Percentiles rank a stretch among this genome's conserved stretches.
Evolutionary conservation across 345 rosid genomes (phyloP).

Genomic region (Eucalyptus globulus): DNA sequence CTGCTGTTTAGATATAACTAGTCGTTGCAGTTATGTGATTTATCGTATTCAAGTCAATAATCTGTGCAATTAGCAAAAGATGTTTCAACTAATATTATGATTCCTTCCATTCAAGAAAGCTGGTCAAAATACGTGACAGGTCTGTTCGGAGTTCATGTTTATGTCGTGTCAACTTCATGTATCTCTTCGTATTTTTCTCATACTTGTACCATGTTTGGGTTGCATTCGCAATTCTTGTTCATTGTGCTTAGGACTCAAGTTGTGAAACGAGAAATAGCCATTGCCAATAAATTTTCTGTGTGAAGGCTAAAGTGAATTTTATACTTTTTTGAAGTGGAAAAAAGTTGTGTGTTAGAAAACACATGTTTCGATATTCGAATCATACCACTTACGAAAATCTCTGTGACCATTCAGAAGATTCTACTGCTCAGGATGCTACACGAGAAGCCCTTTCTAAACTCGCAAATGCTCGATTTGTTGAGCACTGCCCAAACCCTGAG

Average conservation of each 20-base stretch:
- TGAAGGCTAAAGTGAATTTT: neutral
- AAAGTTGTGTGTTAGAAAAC: neutral
- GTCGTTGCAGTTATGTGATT: neutral
- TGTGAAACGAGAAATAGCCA: neutral
- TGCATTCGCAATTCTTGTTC: neutral
- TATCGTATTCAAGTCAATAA: neutral
- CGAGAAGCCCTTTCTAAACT: conserved; percentile 40
- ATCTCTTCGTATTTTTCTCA: neutral
- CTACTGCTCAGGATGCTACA: conserved; percentile 16
- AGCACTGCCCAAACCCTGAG: conserved; percentile 71
- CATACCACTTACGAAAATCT: neutral
- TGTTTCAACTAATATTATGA: neutral
- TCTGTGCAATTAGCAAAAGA: neutral
- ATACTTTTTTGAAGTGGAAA: neutral
- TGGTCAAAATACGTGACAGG: neutral
- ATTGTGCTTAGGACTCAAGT: neutral
- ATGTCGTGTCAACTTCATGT: neutral
- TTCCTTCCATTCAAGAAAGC: neutral
- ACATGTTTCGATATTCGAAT: neutral
- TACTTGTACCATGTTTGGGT: neutral
- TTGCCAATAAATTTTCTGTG: neutral
- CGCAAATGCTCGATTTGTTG: conserved; percentile 52
- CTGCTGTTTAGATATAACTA: neutral
- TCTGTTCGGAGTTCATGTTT: neutral
- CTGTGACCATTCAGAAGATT: conserved; percentile 7